These are phyloP conservation scores for Chrysoporthe cubensis DNA, from an alignment of 2,329 filamentous ascomycete genomes.

Conservation along the genomic window DNA sequence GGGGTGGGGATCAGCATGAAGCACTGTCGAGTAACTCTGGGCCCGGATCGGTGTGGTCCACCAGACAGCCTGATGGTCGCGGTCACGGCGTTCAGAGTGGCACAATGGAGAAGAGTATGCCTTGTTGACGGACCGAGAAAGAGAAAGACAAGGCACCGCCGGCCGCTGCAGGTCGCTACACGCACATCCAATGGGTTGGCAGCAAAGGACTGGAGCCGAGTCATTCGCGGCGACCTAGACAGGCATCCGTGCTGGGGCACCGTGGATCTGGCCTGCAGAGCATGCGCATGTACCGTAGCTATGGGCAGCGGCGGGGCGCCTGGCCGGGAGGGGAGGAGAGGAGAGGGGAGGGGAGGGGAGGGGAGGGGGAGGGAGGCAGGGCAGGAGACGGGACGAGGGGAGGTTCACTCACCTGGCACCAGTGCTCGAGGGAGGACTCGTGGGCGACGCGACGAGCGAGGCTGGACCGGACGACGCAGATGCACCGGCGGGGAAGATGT, in stretches of 20 bases:
- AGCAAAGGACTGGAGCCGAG: constrained; percentile 4
- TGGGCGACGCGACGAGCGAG: constrained; percentile 22
- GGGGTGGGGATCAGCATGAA: constrained; percentile 36
- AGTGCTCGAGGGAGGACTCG: constrained; percentile 28
- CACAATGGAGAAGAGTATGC: constrained; percentile 19
- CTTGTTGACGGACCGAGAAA: not conserved
- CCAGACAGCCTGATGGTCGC: not conserved
- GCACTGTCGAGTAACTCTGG: constrained; percentile 31
- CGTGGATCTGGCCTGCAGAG: not conserved
- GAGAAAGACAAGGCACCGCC: not conserved
- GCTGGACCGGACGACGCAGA: constrained; percentile 27
- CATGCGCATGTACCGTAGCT: not conserved
- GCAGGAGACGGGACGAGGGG: not conserved
- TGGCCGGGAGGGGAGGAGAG: not conserved
- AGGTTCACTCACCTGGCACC: constrained; percentile 32
- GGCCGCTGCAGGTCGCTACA: not conserved
- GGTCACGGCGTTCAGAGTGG: not conserved
- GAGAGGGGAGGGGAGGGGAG: not conserved
- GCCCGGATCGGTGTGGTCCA: not conserved
- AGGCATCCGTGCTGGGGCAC: not conserved
- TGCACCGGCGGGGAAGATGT: constrained; percentile 35
- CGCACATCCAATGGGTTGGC: constrained; percentile 7
- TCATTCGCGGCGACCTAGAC: constrained; percentile 11
- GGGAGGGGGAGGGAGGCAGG: not conserved
- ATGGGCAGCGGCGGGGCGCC: too few relatives aligned